phyloP scores from a whole-genome alignment of 2,329 filamentous ascomycete genomes.

The Penicillium verrucosum region DNA sequence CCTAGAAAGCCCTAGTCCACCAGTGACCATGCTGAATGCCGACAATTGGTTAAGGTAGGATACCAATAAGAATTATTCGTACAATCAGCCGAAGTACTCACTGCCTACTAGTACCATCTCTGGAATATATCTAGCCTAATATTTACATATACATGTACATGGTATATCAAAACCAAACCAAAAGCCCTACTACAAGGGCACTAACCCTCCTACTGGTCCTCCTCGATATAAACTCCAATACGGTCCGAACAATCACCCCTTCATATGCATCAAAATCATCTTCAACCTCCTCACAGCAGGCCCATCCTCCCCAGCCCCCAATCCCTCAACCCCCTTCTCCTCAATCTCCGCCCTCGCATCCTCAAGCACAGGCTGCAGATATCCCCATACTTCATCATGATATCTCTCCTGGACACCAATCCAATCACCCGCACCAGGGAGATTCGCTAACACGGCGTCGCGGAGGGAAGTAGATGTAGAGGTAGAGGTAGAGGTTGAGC shows the following conservation, averaged over 20 bases:
- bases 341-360: slow-evolving; percentile 58
- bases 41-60: background rate
- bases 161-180: background rate
- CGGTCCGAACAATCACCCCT: slow-evolving; percentile 12
- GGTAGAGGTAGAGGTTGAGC: background rate
- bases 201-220: background rate
- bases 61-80: background rate
- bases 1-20: too few relatives aligned
- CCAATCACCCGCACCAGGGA: slow-evolving; percentile 36
- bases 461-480: slow-evolving; percentile 19
- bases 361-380: slow-evolving; percentile 54
- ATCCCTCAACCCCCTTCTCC: slow-evolving; percentile 19
- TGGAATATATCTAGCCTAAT: background rate
- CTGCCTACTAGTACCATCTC: background rate
- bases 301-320: slow-evolving; percentile 24
- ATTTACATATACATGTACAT: background rate
- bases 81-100: background rate
- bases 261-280: slow-evolving; percentile 41
- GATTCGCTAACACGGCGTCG: slow-evolving; percentile 29
- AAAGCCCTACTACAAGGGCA: background rate
- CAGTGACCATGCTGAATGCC: background rate
- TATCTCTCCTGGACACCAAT: slow-evolving; percentile 37
- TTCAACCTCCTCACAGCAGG: slow-evolving; percentile 39
- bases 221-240: background rate
- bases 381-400: slow-evolving; percentile 66